Conservation (phyloP, 2,329 filamentous ascomycete species). For the Colletotrichum neosansevieriae region DNA sequence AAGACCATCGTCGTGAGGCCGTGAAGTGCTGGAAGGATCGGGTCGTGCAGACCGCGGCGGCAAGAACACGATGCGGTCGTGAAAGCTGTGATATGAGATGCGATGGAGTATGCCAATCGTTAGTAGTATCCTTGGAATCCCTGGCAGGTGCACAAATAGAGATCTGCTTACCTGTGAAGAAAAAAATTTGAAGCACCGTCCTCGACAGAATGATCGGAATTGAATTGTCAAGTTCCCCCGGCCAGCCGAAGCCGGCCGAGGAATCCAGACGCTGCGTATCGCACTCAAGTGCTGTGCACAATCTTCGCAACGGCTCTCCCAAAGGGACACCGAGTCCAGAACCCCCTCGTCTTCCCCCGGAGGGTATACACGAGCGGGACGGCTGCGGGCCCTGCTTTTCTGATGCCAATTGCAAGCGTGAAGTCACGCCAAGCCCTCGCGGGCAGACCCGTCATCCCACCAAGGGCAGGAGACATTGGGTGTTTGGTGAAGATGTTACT, state of each 20-base stretch:
- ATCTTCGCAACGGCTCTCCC: slow-evolving; percentile 95
- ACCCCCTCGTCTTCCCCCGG: slow-evolving; percentile 47
- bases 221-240: slow-evolving; percentile 72
- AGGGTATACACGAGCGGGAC: slow-evolving; percentile 43
- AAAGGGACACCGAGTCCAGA: slow-evolving; percentile 68
- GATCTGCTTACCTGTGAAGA: slow-evolving; percentile 39
- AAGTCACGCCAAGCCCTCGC: slow-evolving; percentile 87
- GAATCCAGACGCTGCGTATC: slow-evolving; percentile 85
- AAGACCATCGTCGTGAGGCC: too few relatives aligned
- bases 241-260: slow-evolving; percentile 43
- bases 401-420: slow-evolving; percentile 92
- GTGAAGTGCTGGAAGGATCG: too few relatives aligned
- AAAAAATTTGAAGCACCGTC: slow-evolving; percentile 69
- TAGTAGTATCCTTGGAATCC: slow-evolving; percentile 40
- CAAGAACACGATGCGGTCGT: background rate
- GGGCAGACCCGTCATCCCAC: slow-evolving; percentile 72
- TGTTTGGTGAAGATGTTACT: slow-evolving; percentile 83
- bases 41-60: background rate
- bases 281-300: slow-evolving; percentile 91
- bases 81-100: background rate
- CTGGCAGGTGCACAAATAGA: background rate
- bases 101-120: slow-evolving; percentile 1
- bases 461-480: slow-evolving; percentile 57
- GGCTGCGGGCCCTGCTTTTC: slow-evolving; percentile 78
- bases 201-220: slow-evolving; percentile 93